phyloP scores from a whole-genome alignment of 1,139 yeast genomes.

The Meyerozyma sp. region DNA sequence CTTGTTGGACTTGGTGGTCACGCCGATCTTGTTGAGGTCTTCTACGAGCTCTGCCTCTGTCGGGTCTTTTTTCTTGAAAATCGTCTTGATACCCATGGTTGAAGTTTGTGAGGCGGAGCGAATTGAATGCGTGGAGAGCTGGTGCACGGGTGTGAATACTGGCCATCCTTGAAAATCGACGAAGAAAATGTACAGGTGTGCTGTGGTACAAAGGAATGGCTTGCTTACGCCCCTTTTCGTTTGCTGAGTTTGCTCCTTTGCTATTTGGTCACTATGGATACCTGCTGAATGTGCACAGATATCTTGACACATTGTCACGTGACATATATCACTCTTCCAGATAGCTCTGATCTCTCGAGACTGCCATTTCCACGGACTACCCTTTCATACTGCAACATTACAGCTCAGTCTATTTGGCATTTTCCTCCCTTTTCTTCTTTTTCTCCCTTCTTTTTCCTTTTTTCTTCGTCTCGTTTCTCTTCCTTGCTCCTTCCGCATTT shows the following conservation, averaged over 20 bases:
- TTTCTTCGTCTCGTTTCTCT: not conserved
- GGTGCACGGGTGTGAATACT: not conserved
- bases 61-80: conserved; percentile 59
- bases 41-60: conserved; percentile 53
- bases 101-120: not conserved
- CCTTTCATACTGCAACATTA: not conserved
- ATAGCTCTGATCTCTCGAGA: not conserved
- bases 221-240: no score
- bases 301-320: not conserved
- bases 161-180: no score
- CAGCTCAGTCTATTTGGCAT: not conserved
- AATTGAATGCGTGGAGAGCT: no score
- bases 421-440: not conserved
- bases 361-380: not conserved
- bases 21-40: conserved; percentile 47
- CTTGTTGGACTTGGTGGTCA: conserved; percentile 37
- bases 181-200: no score
- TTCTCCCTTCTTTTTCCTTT: not conserved
- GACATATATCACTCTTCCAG: not conserved
- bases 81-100: conserved; percentile 42
- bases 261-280: no score
- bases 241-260: no score
- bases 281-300: no score
- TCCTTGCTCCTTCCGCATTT: not conserved
- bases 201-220: no score